Evolutionary conservation across 495 filamentous ascomycete genomes (phyloP).

Genomic region (Neurospora sp.): DNA sequence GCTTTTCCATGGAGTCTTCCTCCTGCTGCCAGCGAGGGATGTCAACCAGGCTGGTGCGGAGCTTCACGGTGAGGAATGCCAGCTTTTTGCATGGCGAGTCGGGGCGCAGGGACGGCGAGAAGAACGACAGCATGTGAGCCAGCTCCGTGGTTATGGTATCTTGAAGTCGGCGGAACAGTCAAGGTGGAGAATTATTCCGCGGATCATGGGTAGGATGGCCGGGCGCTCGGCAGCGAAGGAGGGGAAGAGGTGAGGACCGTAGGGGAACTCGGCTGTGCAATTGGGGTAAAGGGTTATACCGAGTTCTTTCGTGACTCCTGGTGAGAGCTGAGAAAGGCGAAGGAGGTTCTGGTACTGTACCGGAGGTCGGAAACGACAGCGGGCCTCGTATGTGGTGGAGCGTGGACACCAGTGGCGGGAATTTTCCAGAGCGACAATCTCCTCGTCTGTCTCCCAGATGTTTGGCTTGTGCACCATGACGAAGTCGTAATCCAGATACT

Average conservation of each 20-base stretch:
- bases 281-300: not conserved
- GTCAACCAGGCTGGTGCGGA: not conserved
- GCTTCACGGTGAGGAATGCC: not conserved
- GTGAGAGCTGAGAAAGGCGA: not conserved
- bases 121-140: not conserved
- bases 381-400: not conserved
- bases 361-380: not conserved
- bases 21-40: not conserved
- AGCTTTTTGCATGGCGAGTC: not conserved
- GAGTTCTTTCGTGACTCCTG: not conserved
- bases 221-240: constrained; percentile 1
- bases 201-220: not conserved
- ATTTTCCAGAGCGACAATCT: not conserved
- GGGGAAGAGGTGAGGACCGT: not conserved
- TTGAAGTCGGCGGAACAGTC: not conserved
- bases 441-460: not conserved
- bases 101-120: not conserved
- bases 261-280: not conserved
- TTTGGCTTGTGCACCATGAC: not conserved
- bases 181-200: not conserved
- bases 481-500: not conserved
- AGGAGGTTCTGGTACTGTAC: not conserved
- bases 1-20: not conserved
- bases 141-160: not conserved
- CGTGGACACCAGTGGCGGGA: not conserved